A percentile compares a stretch with the other conserved stretches of the same genome.
Conservation (phyloP, 2,329 filamentous ascomycete genomes). For the Monilinia laxa region DNA sequence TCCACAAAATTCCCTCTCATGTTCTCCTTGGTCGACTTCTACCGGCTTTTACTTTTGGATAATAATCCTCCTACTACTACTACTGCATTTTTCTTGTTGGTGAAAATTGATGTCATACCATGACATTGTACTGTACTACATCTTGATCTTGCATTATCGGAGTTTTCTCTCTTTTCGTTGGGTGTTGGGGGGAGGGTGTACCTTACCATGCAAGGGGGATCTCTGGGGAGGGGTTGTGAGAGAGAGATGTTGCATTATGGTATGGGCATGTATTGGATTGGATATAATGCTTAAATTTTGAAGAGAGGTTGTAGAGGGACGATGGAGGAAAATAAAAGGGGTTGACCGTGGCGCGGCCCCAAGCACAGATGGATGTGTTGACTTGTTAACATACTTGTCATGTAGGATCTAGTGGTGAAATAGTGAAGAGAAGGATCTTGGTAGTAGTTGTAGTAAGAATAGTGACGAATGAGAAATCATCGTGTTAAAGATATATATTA, state of each 20-base stretch:
- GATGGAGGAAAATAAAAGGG: neutral
- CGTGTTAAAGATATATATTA: neutral
- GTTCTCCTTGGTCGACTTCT: conserved; percentile 8
- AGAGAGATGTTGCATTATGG: conserved; percentile 7
- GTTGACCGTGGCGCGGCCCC: neutral
- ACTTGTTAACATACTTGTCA: neutral
- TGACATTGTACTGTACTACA: conserved; percentile 16
- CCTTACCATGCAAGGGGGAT: neutral
- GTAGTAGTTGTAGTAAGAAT: neutral
- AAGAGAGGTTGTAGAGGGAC: neutral
- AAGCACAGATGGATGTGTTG: neutral
- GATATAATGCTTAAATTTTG: conserved; percentile 22
- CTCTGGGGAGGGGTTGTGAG: neutral
- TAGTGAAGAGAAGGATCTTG: neutral
- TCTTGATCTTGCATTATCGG: conserved; percentile 16
- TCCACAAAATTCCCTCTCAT: conserved; percentile 13
- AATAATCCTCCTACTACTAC: conserved; percentile 10
- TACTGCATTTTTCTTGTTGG: conserved; percentile 7
- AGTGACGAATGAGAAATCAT: conserved; percentile 1
- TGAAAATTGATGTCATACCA: conserved; percentile 8
- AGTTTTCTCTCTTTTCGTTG: conserved; percentile 22
- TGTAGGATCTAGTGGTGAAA: neutral
- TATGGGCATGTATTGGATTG: conserved; percentile 1
- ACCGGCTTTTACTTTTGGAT: conserved; percentile 1
- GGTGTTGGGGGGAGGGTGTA: conserved; percentile 1